Base-by-base conservation (phyloP, 805 yeast species). In the Candida coleopterorum region DNA sequence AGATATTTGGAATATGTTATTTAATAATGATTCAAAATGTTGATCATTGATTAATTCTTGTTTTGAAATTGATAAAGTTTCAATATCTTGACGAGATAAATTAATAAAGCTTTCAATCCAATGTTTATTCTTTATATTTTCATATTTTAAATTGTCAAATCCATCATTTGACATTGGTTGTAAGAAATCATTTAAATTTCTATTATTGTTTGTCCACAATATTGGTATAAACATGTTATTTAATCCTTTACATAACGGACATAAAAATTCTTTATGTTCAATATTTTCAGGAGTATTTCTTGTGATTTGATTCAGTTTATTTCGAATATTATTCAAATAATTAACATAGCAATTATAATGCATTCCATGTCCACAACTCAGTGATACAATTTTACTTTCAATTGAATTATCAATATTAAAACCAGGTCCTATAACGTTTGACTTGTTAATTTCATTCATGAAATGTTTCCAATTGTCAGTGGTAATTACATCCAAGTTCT, bases 341-440 rank as follows among this genome's bases (percentile, higher is more conserved):
- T 78, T 77, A 36, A 75, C 58, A 49, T 81, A 82, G 53, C 98
- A 90, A 12, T 75, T 68, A 42, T 74, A 77, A 56, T 90, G 98
- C 80, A 90, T 82, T 2, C 95, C 94, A 59, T 90, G 98, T 1
- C 96, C 95, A 64, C 98, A 90, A 35, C 95, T 81, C 42, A 78
- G 74, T 3, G 81, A 67, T 1, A 83, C 71, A 6, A 73, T 55
- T 39, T 69, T 67, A 32, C 62, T 62, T 27, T 74, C 68, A 27
- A 61, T 59, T 29, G 52, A 53, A 15, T 56, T 56, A 14, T 53
- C 57, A 7, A 47, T 50, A 4, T 79, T 76, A 46, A 82, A 86
- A 1, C 90, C 89, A 0, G 88, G 90, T 0, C 95, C 95, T 43
- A 81, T 57, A 0, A 74, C 75, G 26, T 58, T 46, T 2, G 60